Percentiles rank a stretch among this genome's conserved stretches.
These are phyloP conservation scores for Dalbergia oliveri DNA, from an alignment of 306 rosid species.

Conservation along the genomic window DNA sequence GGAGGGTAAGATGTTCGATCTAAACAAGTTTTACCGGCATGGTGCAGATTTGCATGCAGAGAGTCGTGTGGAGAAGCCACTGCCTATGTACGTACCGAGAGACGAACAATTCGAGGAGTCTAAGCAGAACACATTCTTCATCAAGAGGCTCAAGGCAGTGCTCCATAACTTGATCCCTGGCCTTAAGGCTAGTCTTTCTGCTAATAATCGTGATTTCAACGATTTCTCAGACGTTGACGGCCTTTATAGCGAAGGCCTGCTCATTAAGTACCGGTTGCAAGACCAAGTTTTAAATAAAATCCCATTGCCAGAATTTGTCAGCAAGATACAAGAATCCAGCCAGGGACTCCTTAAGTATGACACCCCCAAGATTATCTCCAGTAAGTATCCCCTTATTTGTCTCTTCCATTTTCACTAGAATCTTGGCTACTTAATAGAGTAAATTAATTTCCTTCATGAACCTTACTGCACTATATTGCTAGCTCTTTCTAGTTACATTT, in stretches of 20 bases:
- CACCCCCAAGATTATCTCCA: constrained; percentile 76
- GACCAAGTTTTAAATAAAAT: constrained; percentile 67
- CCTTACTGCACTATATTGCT: too few species aligned
- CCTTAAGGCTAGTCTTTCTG: constrained; percentile 68
- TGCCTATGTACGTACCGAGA: constrained; percentile 81
- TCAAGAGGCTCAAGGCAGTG: constrained; percentile 78
- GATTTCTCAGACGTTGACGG: constrained; percentile 72
- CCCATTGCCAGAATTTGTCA: constrained; percentile 64
- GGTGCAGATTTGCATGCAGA: constrained; percentile 67
- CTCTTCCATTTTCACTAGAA: not conserved
- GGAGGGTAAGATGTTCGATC: not conserved
- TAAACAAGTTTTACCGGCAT: not conserved
- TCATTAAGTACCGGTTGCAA: constrained; percentile 54
- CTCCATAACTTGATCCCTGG: constrained; percentile 79
- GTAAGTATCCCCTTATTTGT: constrained; percentile 54
- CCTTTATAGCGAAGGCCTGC: constrained; percentile 73
- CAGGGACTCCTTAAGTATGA: constrained; percentile 78
- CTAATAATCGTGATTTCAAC: constrained; percentile 67
- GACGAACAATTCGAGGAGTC: constrained; percentile 89
- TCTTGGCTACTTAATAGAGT: not conserved
- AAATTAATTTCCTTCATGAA: not conserved
- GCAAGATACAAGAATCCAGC: constrained; percentile 63
- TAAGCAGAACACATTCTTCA: constrained; percentile 65
- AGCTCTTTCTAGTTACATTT: constrained; percentile 4
- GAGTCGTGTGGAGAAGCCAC: constrained; percentile 78